Evolutionary conservation across 2,329 filamentous ascomycete genomes (phyloP).

Genomic region (Colletotrichum orbiculare): DNA sequence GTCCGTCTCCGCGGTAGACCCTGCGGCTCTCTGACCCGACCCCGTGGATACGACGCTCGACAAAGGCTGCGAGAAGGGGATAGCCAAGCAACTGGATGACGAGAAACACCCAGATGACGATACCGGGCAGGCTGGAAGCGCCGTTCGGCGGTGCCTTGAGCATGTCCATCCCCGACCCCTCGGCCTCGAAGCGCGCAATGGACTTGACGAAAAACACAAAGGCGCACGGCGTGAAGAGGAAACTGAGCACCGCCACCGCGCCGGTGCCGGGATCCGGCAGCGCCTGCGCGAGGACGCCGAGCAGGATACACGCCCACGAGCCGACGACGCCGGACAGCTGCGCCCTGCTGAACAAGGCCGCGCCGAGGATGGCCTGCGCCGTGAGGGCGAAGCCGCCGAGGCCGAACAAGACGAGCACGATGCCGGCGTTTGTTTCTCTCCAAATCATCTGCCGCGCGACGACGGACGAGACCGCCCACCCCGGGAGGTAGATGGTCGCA

Average conservation of each 20-base stretch:
- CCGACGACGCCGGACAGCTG: constrained; percentile 88
- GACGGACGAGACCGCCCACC: constrained; percentile 64
- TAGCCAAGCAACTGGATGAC: constrained; percentile 82
- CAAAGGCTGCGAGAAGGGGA: constrained; percentile 77
- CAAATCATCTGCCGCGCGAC: constrained; percentile 73
- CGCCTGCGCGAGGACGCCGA: constrained; percentile 86
- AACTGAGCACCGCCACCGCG: constrained; percentile 74
- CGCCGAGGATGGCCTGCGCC: constrained; percentile 84
- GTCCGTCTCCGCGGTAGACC: constrained; percentile 40
- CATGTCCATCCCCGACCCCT: constrained; percentile 70
- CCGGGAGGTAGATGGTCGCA: constrained; percentile 70
- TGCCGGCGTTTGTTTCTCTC: constrained; percentile 67
- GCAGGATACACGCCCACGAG: constrained; percentile 76
- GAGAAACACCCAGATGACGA: constrained; percentile 81
- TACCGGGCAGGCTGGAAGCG: constrained; percentile 76
- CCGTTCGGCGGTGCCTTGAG: constrained; percentile 69
- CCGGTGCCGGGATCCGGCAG: constrained; percentile 70
- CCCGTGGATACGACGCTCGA: constrained; percentile 67
- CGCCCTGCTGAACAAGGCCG: constrained; percentile 85
- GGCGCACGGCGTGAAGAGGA: constrained; percentile 88
- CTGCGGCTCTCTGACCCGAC: constrained; percentile 69
- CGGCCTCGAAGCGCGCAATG: constrained; percentile 80
- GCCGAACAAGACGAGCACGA: constrained; percentile 80
- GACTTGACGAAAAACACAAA: constrained; percentile 84
- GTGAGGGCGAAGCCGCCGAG: constrained; percentile 79